phyloP scores from a whole-genome alignment of 306 rosid species.

The Clitoria ternatea region DNA sequence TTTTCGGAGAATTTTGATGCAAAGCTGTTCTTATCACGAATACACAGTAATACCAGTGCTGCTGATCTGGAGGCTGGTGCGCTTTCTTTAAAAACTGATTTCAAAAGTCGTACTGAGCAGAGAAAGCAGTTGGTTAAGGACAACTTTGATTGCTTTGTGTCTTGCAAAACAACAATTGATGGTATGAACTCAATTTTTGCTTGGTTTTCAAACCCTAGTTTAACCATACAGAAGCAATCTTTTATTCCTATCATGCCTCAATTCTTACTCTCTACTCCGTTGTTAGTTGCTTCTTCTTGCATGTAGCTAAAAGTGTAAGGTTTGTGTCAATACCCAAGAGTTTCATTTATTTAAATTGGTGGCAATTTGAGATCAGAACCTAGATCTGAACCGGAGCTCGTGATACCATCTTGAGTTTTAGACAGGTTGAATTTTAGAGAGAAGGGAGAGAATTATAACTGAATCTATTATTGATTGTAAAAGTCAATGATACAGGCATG shows the following conservation, averaged over 20 bases:
- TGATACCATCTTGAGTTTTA: too few relatives aligned
- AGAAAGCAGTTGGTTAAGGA: conserved; percentile 95
- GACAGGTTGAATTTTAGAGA: too few relatives aligned
- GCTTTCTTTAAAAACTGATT: conserved; percentile 80
- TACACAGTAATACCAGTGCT: conserved; percentile 72
- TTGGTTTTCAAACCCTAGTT: conserved; percentile 4
- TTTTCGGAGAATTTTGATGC: conserved; percentile 93
- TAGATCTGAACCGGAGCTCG: too few relatives aligned
- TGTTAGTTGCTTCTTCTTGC: conserved; percentile 1
- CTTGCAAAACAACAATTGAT: conserved; percentile 98
- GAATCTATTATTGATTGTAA: too few relatives aligned
- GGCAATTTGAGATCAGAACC: too few relatives aligned
- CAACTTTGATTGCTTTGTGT: conserved; percentile 98
- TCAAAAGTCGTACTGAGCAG: conserved; percentile 85
- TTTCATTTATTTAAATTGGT: conserved; percentile 19
- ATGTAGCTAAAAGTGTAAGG: conserved; percentile 9
- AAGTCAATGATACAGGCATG: too few relatives aligned
- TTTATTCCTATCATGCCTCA: conserved; percentile 11
- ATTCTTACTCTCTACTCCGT: background rate
- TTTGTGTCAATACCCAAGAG: background rate
- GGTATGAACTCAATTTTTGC: conserved; percentile 51
- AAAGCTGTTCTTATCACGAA: conserved; percentile 79
- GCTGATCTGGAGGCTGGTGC: conserved; percentile 94
- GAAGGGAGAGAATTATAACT: too few relatives aligned
- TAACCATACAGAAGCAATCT: conserved; percentile 11